Conservation (phyloP, 192 early-diverging fungal species). For the Spizellomyces punctatus region DNA sequence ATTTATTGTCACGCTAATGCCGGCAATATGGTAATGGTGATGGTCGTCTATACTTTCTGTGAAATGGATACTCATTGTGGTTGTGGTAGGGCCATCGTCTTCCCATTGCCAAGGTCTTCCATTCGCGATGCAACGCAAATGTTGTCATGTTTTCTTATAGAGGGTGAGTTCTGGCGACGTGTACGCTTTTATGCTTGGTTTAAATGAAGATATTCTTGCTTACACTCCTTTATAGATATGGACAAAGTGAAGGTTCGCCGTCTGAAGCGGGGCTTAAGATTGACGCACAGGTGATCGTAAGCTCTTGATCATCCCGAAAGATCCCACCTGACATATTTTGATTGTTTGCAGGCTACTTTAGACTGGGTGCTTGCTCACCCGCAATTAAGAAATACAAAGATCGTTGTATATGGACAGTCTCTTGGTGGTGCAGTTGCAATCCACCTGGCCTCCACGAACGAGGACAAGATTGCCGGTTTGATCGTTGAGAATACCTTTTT, state of each 20-base stretch:
- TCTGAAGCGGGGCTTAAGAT: constrained; percentile 84
- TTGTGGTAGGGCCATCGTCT: constrained; percentile 81
- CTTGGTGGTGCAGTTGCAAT: constrained; percentile 97
- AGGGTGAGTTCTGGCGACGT: constrained; percentile 57
- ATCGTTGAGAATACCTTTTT: constrained; percentile 96
- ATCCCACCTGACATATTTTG: neutral
- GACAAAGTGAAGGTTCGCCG: constrained; percentile 82
- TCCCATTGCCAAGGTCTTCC: constrained; percentile 81
- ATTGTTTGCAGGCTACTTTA: constrained; percentile 66
- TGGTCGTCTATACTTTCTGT: neutral
- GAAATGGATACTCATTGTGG: neutral
- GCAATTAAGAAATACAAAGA: constrained; percentile 69
- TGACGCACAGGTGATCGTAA: constrained; percentile 73
- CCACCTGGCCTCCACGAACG: constrained; percentile 77
- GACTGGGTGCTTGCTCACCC: constrained; percentile 82
- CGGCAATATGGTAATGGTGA: constrained; percentile 79
- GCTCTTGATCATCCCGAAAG: neutral
- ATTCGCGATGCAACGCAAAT: constrained; percentile 71
- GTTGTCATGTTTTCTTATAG: constrained; percentile 98
- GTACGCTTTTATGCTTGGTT: too few species aligned
- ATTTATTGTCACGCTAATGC: constrained; percentile 97
- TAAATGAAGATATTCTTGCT: too few species aligned
- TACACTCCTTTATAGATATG: constrained; percentile 61
- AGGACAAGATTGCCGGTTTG: constrained; percentile 75
- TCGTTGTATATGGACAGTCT: constrained; percentile 93